These are phyloP conservation scores for Dissophora ornata DNA, from an alignment of 192 early-diverging fungal species.

Conservation along the genomic window DNA sequence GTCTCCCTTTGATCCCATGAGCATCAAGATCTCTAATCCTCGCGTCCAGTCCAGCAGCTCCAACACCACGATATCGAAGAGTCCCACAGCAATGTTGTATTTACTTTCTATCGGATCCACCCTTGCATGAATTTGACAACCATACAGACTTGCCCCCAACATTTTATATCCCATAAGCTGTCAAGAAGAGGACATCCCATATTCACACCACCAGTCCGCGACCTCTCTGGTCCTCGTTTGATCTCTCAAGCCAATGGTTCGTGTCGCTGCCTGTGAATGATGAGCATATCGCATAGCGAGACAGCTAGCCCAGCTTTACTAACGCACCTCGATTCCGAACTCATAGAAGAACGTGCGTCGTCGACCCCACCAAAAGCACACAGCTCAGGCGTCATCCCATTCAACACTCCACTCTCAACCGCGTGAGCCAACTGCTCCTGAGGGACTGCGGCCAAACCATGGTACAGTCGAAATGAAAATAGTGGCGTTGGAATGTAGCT, in stretches of 20 bases:
- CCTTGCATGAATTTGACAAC: constrained; percentile 3
- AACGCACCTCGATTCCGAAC: neutral
- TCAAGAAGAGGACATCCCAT: neutral
- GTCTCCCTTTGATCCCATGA: too few relatives aligned
- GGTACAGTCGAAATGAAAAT: constrained; percentile 3
- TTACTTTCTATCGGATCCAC: neutral
- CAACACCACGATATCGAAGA: too few relatives aligned
- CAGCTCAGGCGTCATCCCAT: constrained; percentile 15
- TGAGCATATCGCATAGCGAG: neutral
- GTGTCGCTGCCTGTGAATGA: neutral
- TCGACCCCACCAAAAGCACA: constrained; percentile 28
- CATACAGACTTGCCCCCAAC: neutral
- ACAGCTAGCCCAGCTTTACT: neutral
- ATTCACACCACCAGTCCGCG: too few relatives aligned
- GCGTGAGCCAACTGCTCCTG: neutral
- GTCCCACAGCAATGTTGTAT: constrained; percentile 1
- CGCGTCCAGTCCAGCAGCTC: too few relatives aligned
- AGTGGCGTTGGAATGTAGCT: too few relatives aligned
- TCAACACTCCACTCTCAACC: constrained; percentile 3
- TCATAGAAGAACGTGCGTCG: constrained; percentile 28
- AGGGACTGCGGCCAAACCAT: constrained; percentile 26
- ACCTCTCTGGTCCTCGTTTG: neutral
- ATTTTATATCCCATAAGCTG: neutral
- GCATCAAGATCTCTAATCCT: too few relatives aligned
- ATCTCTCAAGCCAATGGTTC: neutral